A percentile compares a stretch with the other conserved stretches of the same genome.
phyloP scores from a whole-genome alignment of 176 grass and related monocot genomes.

The Thinopyrum elongatum region DNA sequence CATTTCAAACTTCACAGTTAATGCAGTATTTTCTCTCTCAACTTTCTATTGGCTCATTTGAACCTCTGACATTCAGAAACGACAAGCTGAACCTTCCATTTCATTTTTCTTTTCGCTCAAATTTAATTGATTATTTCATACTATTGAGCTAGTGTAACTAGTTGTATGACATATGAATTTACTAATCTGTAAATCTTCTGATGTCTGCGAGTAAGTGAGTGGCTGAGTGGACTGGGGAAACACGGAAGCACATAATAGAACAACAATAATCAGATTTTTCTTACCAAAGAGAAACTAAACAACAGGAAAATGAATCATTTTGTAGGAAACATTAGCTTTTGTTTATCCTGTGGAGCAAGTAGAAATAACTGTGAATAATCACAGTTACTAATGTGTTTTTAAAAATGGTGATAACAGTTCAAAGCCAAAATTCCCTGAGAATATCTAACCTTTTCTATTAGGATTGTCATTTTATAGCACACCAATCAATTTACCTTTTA shows the following conservation, averaged over 20 bases:
- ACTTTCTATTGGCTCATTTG: neutral
- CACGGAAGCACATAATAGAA: neutral
- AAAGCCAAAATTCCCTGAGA: neutral
- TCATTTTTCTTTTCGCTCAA: neutral
- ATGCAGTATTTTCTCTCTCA: neutral
- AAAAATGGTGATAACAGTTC: neutral
- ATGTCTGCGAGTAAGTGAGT: neutral
- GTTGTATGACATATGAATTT: neutral
- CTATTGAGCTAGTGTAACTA: neutral
- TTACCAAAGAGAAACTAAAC: neutral
- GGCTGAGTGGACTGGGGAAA: neutral
- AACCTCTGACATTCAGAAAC: neutral
- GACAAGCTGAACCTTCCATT: neutral
- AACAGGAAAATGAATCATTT: neutral
- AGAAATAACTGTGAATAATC: neutral
- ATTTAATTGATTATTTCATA: conserved; percentile 11
- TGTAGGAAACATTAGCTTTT: neutral
- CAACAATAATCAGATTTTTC: neutral
- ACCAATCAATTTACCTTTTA: neutral
- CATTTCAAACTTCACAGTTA: neutral
- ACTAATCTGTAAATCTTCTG: neutral
- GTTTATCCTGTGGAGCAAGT: neutral
- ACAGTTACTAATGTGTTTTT: neutral
- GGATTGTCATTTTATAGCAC: neutral
- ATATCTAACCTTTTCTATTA: neutral